Base-by-base conservation (phyloP, 2,329 filamentous ascomycete genomes). In the Nemania abortiva region DNA sequence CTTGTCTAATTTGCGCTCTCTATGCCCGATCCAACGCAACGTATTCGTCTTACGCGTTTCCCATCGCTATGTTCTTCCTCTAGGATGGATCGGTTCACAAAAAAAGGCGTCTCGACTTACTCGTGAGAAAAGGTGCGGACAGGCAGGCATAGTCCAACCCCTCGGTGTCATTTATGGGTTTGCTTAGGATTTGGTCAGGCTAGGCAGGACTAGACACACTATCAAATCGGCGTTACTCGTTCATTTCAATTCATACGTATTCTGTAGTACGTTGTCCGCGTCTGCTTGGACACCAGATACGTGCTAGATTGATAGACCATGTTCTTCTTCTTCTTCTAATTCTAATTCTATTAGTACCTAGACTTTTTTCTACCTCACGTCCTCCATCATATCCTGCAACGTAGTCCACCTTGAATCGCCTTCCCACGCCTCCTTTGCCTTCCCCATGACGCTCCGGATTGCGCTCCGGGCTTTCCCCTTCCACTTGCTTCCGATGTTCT, bases 381-480 rank as follows among this genome's bases (percentile, higher is more conserved):
- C 53, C 53, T 55, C 53, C 27, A 37, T 20, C 53, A 55, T 20
- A 20, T 20, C 84, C 77, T 87, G 82, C 77, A 96, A 79, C 69
- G 81, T 85, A 55, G 84, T 84, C 91, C 90, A 96, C 31, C 88
- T 91, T 49, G 86, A 83, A 34, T 85, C 92, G 11, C 88, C 94
- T 81, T 97, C 94, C 94, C 95, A 98, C 13, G 81, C 87, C 76
- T 93, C 92, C 82, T 89, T 95, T 0, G 88, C 95, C 77, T 92
- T 92, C 0, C 94, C 92, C 85, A 97, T 87, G 6, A 98, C 91
- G 60, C 92, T 94, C 63, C 94, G 86, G 2, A 97, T 86, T 11
- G 95, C 95, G 79, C 89, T 97, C 75, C 93, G 86, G 0, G 93
- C 93, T 86, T 97, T 98, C 72, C 92, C 92, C 79, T 89, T 92